Evolutionary conservation across 495 filamentous ascomycete species (phyloP), one percentile per base, ranked within the genome.

Genomic region (Daldinia bambusicola): DNA sequence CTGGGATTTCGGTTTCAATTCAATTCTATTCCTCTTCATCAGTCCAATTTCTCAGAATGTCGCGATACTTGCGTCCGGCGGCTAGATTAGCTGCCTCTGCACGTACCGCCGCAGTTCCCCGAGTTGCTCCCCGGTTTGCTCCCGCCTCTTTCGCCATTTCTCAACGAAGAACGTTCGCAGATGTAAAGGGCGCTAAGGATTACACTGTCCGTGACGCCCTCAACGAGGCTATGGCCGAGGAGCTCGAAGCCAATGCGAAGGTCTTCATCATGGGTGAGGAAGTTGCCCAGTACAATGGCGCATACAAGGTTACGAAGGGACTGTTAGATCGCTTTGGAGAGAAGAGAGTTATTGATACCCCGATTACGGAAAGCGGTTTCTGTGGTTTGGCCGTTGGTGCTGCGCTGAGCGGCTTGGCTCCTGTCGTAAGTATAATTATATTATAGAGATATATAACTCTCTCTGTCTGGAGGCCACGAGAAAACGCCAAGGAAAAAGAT

Each of bases 271-370:
- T 99, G 71, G 95, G 95, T 61, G 95, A 99, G 85, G 95, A 99
- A 84, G 96, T 99, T 68, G 95, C 95, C 74, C 95, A 99, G 83
- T 99, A 98, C 84, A 98, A 99, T 80, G 95, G 95, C 86, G 95
- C 95, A 74, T 99, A 99, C 90, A 99, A 99, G 83, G 94, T 99
- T 79, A 98, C 95, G 55, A 96, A 95, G 87, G 96, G 96, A 58
- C 87, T 99, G 55, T 80, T 98, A 75, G 95, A 99, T 81, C 91
- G 95, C 70, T 99, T 99, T 79, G 95, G 95, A 71, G 93, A 97
- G 31, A 97, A 95, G 89, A 87, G 95, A 69, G 92, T 99, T 75
- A 98, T 99, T 80, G 95, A 99, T 83, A 97, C 91, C 67, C 95
- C 95, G 73, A 99, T 99, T 83, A 99, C 95, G 51, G 95, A 99